Evolutionary conservation across 2,329 filamentous ascomycete genomes (phyloP), one percentile per base, ranked within the genome.

Genomic region (Parafenestella ontariensis): DNA sequence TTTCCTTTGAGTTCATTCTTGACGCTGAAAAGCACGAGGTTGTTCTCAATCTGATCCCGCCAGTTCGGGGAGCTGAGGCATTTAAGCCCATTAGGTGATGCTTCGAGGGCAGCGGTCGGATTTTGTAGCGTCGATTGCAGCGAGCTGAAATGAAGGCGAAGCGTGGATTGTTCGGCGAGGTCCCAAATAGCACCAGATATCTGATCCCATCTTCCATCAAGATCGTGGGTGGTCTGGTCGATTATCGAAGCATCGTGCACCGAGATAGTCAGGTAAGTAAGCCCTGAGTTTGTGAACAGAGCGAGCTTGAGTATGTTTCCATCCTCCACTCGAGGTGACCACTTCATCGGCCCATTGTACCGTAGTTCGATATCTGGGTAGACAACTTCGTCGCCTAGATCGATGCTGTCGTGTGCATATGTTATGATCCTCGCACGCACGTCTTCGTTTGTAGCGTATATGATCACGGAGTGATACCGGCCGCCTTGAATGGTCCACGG

Each of bases 1-100:
- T 82, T 72, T 5, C 81, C 81, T 20, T 78, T 79, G 1, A 87
- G 74, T 44, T 82, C 80, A 40, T 81, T 75, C 33, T 81, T 76
- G 3, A 79, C 73, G 58, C 82, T 81, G 65, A 82, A 87, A 0
- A 74, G 64, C 3, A 66, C 66, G 39, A 76, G 69, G 6, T 62
- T 70, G 18, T 76, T 73, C 9, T 64, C 56, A 13, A 81, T 73
- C n/a, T 74, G 72, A 23, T 73, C 61, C 26, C 75, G 73, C 78
- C 78, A 81, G n/a, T 63, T 66, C 15, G 77, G 70, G 9, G 43
- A 49, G 6, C 56, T 52, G 9, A 61, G 42, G 0, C 41, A 36
- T 1, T 47, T 42, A 2, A 71, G 24, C 6, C 48, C 31, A 5
- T 54, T 37, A 0, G 69, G 29, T 3, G 73, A 68, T 17, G 66